phyloP scores from a whole-genome alignment of 2,329 filamentous ascomycete genomes.

The Didymella pinodella region DNA sequence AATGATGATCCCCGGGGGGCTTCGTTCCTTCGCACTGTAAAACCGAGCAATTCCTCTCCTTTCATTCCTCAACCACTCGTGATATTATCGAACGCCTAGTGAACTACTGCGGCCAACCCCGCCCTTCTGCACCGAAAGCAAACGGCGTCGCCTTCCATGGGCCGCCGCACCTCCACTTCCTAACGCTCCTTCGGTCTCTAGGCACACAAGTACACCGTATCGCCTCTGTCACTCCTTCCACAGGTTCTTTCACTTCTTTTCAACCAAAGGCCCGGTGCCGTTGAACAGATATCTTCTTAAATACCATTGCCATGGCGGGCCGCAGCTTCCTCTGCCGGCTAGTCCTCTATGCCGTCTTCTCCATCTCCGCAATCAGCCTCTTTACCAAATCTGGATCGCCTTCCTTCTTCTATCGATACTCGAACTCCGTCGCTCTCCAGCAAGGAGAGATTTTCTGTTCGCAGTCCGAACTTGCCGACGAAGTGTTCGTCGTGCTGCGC shows the following conservation, averaged over 20 bases:
- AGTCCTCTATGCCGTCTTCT: conserved; percentile 45
- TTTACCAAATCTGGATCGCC: conserved; percentile 43
- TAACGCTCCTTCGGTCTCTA: conserved; percentile 10
- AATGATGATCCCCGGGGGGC: conserved; percentile 23
- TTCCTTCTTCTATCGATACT: conserved; percentile 39
- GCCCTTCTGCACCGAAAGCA: conserved; percentile 21
- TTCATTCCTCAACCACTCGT: conserved; percentile 21
- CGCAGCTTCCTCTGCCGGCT: conserved; percentile 46
- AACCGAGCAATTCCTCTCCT: conserved; percentile 19
- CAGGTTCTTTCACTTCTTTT: conserved; percentile 11
- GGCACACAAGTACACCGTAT: conserved; percentile 13
- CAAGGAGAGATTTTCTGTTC: conserved; percentile 39
- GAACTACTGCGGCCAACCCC: conserved; percentile 17
- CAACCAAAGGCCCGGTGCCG: conserved; percentile 18
- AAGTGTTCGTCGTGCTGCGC: conserved; percentile 66
- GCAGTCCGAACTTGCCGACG: conserved; percentile 52
- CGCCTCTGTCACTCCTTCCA: conserved; percentile 15
- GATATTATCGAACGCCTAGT: conserved; percentile 12
- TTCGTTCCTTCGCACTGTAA: conserved; percentile 19
- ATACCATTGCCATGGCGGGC: conserved; percentile 36
- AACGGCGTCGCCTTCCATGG: conserved; percentile 21
- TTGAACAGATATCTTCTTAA: conserved; percentile 8
- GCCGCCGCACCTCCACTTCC: conserved; percentile 18
- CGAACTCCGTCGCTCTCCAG: conserved; percentile 30
- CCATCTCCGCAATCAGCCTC: conserved; percentile 46